A percentile compares a stretch with the other conserved stretches of the same genome.
phyloP scores from a whole-genome alignment of 495 filamentous ascomycete genomes.

The Lindgomyces ingoldianus region DNA sequence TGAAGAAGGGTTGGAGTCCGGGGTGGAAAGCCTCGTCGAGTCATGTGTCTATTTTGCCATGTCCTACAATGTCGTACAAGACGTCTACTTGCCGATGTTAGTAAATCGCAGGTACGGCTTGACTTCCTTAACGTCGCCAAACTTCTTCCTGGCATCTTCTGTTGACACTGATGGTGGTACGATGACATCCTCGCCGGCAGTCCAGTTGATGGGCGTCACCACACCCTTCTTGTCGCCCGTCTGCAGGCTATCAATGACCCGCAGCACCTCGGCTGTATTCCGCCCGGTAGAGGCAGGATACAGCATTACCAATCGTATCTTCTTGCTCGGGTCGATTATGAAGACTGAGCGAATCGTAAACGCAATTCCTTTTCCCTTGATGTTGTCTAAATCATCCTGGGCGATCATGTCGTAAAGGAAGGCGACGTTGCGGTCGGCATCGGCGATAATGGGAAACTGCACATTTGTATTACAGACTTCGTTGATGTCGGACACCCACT shows the following conservation, averaged over 20 bases:
- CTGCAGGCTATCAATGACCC: conserved; percentile 67
- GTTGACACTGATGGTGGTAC: conserved; percentile 64
- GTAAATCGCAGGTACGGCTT: conserved; percentile 58
- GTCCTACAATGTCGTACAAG: background rate
- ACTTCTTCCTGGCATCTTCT: conserved; percentile 66
- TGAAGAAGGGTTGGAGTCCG: no score
- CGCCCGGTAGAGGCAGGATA: conserved; percentile 68
- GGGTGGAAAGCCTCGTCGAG: no score
- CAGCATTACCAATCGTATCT: conserved; percentile 67
- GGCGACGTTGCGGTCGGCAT: conserved; percentile 64
- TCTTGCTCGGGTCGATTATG: conserved; percentile 70
- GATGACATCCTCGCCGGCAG: conserved; percentile 65
- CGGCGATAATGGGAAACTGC: conserved; percentile 69
- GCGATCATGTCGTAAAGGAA: conserved; percentile 70
- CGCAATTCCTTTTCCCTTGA: conserved; percentile 59
- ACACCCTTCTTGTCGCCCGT: conserved; percentile 64
- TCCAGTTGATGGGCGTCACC: conserved; percentile 66
- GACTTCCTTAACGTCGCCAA: conserved; percentile 63
- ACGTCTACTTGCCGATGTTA: conserved; percentile 28
- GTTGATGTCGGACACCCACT: conserved; percentile 69
- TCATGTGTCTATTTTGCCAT: background rate
- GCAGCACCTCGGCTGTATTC: conserved; percentile 65
- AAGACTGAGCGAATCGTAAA: conserved; percentile 71
- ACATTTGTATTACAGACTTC: conserved; percentile 58
- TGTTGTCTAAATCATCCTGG: conserved; percentile 56